These are phyloP conservation scores for Eimeria maxima DNA, from an alignment of 169 alveolate species.

Conservation along the genomic window DNA sequence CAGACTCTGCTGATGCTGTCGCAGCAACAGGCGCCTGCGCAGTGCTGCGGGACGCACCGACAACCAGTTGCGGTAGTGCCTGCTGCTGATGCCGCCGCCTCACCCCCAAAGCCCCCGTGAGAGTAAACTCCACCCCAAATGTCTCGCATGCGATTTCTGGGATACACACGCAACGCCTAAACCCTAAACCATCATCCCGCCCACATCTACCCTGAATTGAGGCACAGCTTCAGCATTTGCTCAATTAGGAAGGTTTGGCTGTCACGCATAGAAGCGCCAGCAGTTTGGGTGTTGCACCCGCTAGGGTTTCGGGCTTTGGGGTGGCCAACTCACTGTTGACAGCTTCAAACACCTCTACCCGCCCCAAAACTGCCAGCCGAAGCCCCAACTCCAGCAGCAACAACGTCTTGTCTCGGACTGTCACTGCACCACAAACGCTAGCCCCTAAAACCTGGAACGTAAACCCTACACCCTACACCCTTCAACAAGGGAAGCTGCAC, in stretches of 20 bases:
- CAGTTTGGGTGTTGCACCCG: not conserved
- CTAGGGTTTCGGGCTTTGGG: not conserved
- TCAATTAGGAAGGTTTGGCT: not conserved
- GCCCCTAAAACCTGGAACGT: not conserved
- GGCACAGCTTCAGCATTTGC: not conserved
- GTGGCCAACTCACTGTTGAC: slow-evolving; percentile 25
- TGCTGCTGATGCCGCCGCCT: slow-evolving; percentile 81
- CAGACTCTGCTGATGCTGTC: too few species aligned
- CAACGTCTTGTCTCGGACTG: slow-evolving; percentile 13
- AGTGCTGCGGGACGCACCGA: slow-evolving; percentile 58
- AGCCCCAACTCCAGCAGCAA: slow-evolving; percentile 80
- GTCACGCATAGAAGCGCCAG: not conserved
- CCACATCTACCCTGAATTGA: not conserved
- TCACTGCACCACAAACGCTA: slow-evolving; percentile 55
- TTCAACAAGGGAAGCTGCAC: not conserved
- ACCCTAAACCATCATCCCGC: not conserved
- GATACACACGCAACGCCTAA: not conserved
- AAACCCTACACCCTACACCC: not conserved
- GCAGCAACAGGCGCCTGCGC: not conserved
- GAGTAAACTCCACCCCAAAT: slow-evolving; percentile 69
- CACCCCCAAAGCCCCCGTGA: slow-evolving; percentile 84
- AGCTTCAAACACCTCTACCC: not conserved
- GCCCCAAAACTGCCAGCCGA: slow-evolving; percentile 71
- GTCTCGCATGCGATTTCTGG: slow-evolving; percentile 77
- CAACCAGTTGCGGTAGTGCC: slow-evolving; percentile 84